Evolutionary conservation across 2,329 filamentous ascomycete species (phyloP), one percentile per base, ranked within the genome.

Genomic region (Didymella lethalis): DNA sequence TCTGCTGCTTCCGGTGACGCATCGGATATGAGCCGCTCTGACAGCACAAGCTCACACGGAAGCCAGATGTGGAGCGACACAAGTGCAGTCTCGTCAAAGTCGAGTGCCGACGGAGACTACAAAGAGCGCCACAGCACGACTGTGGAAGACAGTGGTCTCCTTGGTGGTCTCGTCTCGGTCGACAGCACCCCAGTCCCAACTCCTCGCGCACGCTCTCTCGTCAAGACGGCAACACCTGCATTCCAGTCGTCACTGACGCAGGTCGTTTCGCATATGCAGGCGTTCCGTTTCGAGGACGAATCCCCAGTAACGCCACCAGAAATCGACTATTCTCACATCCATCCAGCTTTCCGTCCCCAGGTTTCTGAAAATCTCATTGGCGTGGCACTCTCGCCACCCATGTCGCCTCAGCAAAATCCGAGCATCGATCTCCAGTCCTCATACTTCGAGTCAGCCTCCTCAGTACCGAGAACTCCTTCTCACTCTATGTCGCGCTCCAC

Each of bases 21-120:
- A 52, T 16, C 53, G 62, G 32, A 14, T 50, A 36, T 69, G 26
- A 68, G 64, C 47, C 73, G 70, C 1, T 70, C 71, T 5, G 68
- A 72, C 12, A 75, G 73, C 50, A 67, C 67, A 3, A 69, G 60
- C 18, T 74, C 70, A 2, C 53, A 55, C 6, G 57, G 64, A 16
- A 73, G 65, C 52, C 68, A 70, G 10, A 48, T 69, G 11, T 77
- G 71, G 72, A 76, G 72, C 28, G 73, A 74, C 41, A 57, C 53
- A 40, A 75, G 72, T 45, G 66, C 64, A 8, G 51, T 61, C 2
- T 75, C 73, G 3, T 76, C 74, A 8, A 66, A 68, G 28, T 73
- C 71, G 2, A 76, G 73, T 44, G 59, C 65, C 2, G 59, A 63
- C 28, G 64, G 54, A 5, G 69, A 66, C 10, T 34, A 23, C 20